Evolutionary conservation across 805 yeast genomes (phyloP), one percentile per base, ranked within the genome.

Genomic region (Lipomyces starkeyi): DNA sequence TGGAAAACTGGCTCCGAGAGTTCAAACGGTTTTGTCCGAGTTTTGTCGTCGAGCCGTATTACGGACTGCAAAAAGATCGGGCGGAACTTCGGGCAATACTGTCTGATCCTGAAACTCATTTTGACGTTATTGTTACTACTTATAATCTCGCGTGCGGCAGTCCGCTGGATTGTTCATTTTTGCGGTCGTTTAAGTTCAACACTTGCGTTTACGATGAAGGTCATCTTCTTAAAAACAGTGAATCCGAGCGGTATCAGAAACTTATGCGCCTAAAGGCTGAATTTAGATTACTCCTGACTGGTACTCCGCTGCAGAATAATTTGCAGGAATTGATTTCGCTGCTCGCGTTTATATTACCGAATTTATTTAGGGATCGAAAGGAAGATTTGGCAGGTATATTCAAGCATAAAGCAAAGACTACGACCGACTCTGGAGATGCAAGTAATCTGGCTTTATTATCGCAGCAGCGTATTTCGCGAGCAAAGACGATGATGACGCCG

Each of bases 401-500:
- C 82, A 90, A 90, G 78, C 97, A 93, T 79, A 89, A 88, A 77
- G 94, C 93, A 2, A 88, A 87, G 62, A 91, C 97, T 0, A 91
- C 97, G 1, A 80, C 81, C 32, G 66, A 73, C 17, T 81, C 81
- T 64, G 74, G 73, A 9, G 56, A 69, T 34, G 80, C 81, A 22
- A 82, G 80, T 63, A 89, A 86, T 75, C 91, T 91, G 73, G 97
- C 97, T 1, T 82, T 95, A 56, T 80, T 95, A 54, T 91, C 98
- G 0, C 90, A 89, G 72, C 97, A 94, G 79, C 96, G 99, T 0
- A 93, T 95, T 70, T 84, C 88, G 43, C 91, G 93, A 76, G 99
- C 99, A 2, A 92, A 91, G 77, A 90, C 95, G 4, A 94, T 95
- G 98, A 94, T 95, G 98, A 90, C 96, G 2, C 99, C 99, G 3